Evolutionary conservation across 1,139 yeast genomes (phyloP), one percentile per base, ranked within the genome.

Genomic region (Ogataea hybrid): DNA sequence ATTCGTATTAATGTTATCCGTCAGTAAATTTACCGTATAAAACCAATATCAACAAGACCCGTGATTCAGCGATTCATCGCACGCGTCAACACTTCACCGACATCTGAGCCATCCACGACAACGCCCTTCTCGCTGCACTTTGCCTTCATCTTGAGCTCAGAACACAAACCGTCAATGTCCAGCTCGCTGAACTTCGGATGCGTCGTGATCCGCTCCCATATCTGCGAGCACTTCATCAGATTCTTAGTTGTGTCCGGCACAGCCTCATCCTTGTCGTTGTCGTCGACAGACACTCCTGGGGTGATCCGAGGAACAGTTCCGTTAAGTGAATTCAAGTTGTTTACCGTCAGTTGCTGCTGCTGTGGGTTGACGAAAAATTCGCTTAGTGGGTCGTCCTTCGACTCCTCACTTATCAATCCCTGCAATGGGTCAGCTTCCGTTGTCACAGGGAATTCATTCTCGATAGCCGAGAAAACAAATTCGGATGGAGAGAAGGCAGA

Each of bases 191-290:
- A 92, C 61, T 84, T 81, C 27, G 98, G 97, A 70, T 92, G 97
- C 12, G 95, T 69, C 3, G 96, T 86, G 30, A 92, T 85, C 58
- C 97, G 77, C 62, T 90, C 97, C 98, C 98, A 92, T 17, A 90
- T 84, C 55, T 89, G 97, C 0, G 95, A 80, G 63, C 98, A 92
- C 57, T 79, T 76, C 65, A 87, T 63, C 53, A 71, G 60, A 56
- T 63, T 69, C 36, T 63, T 68, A 63, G 58, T 83, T 63, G 58
- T 67, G 4, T 79, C 73, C 27, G 85, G 84, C 3, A 79, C 84
- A 35, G 73, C 69, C 11, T 60, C 65, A 21, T 58, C 67, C 8
- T 60, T 64, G 17, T 47, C 50, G 4, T 41, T 30, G 17, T 32
- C 41, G 5, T 31, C 40, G 4, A 14, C 34, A 6, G 31, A 15